phyloP scores from a whole-genome alignment of 2,329 filamentous ascomycete species.

The Leptographium flavum region DNA sequence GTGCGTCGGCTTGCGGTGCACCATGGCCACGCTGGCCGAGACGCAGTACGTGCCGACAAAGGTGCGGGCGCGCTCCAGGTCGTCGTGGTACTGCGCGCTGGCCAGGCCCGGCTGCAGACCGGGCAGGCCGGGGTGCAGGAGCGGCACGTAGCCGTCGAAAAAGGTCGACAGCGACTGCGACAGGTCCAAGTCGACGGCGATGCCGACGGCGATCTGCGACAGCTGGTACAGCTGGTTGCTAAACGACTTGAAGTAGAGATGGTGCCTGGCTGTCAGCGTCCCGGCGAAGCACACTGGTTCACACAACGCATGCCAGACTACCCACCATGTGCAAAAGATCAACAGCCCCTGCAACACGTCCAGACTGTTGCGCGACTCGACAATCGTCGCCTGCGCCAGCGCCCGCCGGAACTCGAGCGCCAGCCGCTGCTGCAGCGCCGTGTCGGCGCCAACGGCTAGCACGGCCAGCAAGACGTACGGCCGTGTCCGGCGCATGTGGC shows the following conservation, averaged over 20 bases:
- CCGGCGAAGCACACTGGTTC: background rate
- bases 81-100: slow-evolving; percentile 1
- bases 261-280: slow-evolving; percentile 6
- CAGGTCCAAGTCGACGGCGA: slow-evolving; percentile 11
- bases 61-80: slow-evolving; percentile 10
- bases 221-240: slow-evolving; percentile 13
- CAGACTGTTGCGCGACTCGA: slow-evolving; percentile 10
- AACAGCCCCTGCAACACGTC: slow-evolving; percentile 13
- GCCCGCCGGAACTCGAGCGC: slow-evolving; percentile 10
- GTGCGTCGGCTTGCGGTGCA: slow-evolving; percentile 11
- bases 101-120: too few relatives aligned
- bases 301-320: too few relatives aligned
- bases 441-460: slow-evolving; percentile 6
- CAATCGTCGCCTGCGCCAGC: slow-evolving; percentile 11
- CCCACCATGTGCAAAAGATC: slow-evolving; percentile 12
- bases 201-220: slow-evolving; percentile 11
- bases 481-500: slow-evolving; percentile 10
- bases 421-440: slow-evolving; percentile 8
- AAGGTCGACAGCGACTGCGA: background rate
- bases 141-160: background rate
- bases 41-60: slow-evolving; percentile 11
- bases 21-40: slow-evolving; percentile 10
- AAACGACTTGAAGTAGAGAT: slow-evolving; percentile 9
- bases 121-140: background rate
- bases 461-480: slow-evolving; percentile 12